Percentiles rank a stretch among this genome's conserved stretches.
Conservation (phyloP, 2,329 filamentous ascomycete species). For the Dactylellina leptospora region DNA sequence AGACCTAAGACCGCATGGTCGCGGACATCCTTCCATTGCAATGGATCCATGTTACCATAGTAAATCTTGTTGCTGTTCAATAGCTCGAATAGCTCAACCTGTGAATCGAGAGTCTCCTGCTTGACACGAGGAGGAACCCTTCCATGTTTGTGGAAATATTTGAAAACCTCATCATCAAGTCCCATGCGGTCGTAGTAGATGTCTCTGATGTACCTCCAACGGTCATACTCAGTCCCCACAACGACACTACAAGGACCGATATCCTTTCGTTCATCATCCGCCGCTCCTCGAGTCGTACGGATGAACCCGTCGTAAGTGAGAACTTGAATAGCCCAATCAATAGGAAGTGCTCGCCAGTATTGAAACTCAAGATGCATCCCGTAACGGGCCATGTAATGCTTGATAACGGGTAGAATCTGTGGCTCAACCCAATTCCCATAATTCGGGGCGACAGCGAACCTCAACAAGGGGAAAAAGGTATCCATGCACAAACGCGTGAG, state of each 20-base stretch:
- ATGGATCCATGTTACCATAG: slow-evolving; percentile 43
- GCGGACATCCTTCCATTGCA: slow-evolving; percentile 39
- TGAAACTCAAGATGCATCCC: slow-evolving; percentile 22
- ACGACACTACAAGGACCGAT: slow-evolving; percentile 24
- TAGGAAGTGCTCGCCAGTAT: slow-evolving; percentile 29
- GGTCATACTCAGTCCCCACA: slow-evolving; percentile 40
- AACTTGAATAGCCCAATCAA: slow-evolving; percentile 29
- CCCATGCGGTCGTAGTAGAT: slow-evolving; percentile 43
- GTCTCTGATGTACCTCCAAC: slow-evolving; percentile 28
- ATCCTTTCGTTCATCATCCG: slow-evolving; percentile 35
- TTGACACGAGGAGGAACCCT: slow-evolving; percentile 29
- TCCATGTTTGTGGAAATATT: slow-evolving; percentile 1
- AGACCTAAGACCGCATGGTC: slow-evolving; percentile 18
- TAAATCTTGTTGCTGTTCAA: slow-evolving; percentile 23
- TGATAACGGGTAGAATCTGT: slow-evolving; percentile 30
- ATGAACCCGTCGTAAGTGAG: slow-evolving; percentile 37
- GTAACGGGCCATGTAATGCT: slow-evolving; percentile 41
- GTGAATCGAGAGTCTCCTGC: slow-evolving; percentile 19
- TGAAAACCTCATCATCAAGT: slow-evolving; percentile 1
- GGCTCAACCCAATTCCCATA: slow-evolving; percentile 31
- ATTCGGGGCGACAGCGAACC: slow-evolving; percentile 12
- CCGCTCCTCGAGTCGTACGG: not conserved
- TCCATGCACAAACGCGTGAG: slow-evolving; percentile 23
- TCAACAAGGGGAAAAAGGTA: slow-evolving; percentile 7
- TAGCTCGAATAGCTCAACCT: slow-evolving; percentile 26